Evolutionary conservation across 495 filamentous ascomycete genomes (phyloP), one percentile per base, ranked within the genome.

Genomic region (Terfezia claveryi): DNA sequence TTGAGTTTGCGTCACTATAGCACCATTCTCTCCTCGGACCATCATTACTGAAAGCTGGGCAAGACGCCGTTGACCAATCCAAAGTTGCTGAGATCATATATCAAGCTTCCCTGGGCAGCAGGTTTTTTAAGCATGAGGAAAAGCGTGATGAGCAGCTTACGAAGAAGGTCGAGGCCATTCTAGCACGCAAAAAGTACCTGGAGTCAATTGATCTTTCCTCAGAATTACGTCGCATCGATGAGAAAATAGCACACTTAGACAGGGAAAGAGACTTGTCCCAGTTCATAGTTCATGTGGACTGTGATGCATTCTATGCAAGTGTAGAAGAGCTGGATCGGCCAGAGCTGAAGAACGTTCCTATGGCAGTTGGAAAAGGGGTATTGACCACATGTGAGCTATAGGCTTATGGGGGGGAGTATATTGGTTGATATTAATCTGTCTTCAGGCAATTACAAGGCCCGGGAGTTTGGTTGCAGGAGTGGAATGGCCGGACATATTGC

Each of bases 11-110:
- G 27, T 32, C 27, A 32, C 41, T 14, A 46, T 20, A 46, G 41
- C 63, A 63, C 36, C 57, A 80, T 59, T 75, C 74, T 50, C 74
- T 98, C 2, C 74, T 96, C n/a, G 91, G 91, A 1, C 91, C 91
- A 0, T 94, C 88, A 7, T 69, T 98, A 55, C 89, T 85, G 27
- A 98, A 98, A 68, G 83, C 89, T 32, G 91, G 91, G 1, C 91
- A 96, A 64, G 87, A 95, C 61, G 71, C 74, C 20, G 91, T 96
- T n/a, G 83, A 96, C 64, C 91, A 96, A 73, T 73, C 77, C 54
- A 91, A 89, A 72, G 83, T 81, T n/a, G 89, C 87, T 0, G 87
- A 96, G 66, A 79, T 99, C 56, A 99, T 99, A 52, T 95, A 94
- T 69, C 85, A 92, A 68, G 88, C 91, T 11, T 94, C 87, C 11